Percentiles rank a stretch among this genome's conserved stretches.
Evolutionary conservation across 2,329 filamentous ascomycete species (phyloP).

Genomic region (Ceratocystis colombiana): DNA sequence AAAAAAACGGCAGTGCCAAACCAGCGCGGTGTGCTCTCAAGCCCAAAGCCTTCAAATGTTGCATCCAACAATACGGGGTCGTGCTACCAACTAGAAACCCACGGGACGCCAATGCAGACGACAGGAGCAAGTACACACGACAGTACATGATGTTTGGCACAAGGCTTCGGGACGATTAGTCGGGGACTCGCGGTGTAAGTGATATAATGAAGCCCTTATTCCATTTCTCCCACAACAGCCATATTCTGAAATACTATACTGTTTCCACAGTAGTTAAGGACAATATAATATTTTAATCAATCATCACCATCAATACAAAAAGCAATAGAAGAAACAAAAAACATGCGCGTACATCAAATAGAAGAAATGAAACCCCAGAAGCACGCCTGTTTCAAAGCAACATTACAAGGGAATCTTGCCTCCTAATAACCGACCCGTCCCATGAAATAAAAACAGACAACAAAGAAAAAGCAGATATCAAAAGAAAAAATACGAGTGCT

Average conservation of each 20-base stretch:
- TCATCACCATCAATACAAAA: neutral
- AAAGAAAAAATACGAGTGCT: constrained; percentile 16
- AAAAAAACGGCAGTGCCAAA: constrained; percentile 1
- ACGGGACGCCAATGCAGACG: constrained; percentile 38
- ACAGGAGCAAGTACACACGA: constrained; percentile 47
- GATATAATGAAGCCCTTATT: neutral
- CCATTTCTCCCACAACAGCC: too few species aligned
- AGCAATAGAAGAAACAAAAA: neutral
- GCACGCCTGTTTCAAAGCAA: constrained; percentile 13
- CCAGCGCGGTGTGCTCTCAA: constrained; percentile 22
- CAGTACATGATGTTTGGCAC: constrained; percentile 57
- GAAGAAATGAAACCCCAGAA: constrained; percentile 25
- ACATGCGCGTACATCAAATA: neutral
- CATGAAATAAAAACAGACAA: constrained; percentile 24
- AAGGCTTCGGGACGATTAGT: constrained; percentile 38
- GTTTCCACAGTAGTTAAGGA: neutral
- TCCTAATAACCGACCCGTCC: constrained; percentile 14
- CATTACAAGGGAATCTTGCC: constrained; percentile 14
- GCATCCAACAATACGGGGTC: constrained; percentile 61
- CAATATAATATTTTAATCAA: neutral
- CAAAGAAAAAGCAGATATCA: constrained; percentile 22
- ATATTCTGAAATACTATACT: too few species aligned
- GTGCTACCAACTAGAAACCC: constrained; percentile 36
- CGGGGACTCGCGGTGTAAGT: neutral
- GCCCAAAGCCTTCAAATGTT: constrained; percentile 53